Conservation (phyloP, 1,139 yeast genomes). For the Yamadazyma atlantica region DNA sequence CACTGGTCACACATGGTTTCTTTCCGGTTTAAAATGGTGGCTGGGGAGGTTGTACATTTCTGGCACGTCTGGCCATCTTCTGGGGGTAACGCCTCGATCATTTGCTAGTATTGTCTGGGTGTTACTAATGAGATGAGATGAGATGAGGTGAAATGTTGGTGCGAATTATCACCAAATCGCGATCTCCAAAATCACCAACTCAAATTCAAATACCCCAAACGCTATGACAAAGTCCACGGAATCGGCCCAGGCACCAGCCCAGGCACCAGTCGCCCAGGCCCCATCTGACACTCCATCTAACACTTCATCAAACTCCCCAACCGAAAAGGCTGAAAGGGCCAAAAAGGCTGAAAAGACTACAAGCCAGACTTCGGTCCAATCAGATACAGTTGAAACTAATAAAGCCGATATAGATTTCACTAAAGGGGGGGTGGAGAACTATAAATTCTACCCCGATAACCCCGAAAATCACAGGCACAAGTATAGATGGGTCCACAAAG, state of each 20-base stretch:
- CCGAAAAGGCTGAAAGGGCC: no score
- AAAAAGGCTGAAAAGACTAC: no score
- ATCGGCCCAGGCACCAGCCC: no score
- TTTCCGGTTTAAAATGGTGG: slow-evolving; percentile 59
- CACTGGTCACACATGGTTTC: slow-evolving; percentile 73
- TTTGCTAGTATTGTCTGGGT: not conserved
- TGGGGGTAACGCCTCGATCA: slow-evolving; percentile 3
- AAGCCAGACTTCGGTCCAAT: no score
- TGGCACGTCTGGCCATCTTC: slow-evolving; percentile 21
- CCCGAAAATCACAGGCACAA: slow-evolving; percentile 65
- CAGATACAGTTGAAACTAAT: slow-evolving; percentile 39
- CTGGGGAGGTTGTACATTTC: slow-evolving; percentile 52
- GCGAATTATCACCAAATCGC: no score
- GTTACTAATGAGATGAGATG: slow-evolving; percentile 5
- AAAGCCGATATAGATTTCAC: slow-evolving; percentile 59
- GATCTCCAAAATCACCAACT: no score
- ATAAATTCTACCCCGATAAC: slow-evolving; percentile 81
- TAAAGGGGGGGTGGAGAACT: slow-evolving; percentile 49
- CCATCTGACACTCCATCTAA: not conserved
- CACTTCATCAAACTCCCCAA: not conserved
- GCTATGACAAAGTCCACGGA: no score
- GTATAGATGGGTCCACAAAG: slow-evolving; percentile 63
- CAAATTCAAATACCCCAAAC: no score
- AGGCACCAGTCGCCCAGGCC: no score
- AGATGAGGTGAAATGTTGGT: slow-evolving; percentile 2